Base-by-base conservation (phyloP, 1,139 yeast species). In the Chernovozyma sophiae-reginae region DNA sequence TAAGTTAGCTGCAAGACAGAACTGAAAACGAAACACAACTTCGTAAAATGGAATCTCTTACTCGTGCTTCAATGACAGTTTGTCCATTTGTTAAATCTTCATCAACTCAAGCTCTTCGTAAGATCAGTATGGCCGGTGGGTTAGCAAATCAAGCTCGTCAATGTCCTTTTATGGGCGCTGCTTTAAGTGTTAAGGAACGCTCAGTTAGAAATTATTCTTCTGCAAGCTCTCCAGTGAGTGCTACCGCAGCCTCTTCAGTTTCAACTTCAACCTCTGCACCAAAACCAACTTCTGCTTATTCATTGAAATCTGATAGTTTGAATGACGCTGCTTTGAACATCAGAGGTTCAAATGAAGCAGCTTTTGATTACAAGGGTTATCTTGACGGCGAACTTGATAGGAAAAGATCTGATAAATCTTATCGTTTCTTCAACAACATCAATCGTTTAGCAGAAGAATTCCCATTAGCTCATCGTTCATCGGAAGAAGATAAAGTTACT, bases 371-470 rank as follows among this genome's bases (percentile, higher is more conserved):
- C 60, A 71, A 76, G 35, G 81, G 81, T 2, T 70, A 77, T 49
- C 77, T 85, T 57, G 71, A 71, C 36, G 54, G 60, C 36, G 94
- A 86, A 51, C 67, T 92, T 47, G 61, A 71, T 42, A 77, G 76
- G 55, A 92, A 92, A 67, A 79, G 95, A 59, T 53, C 67, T 35
- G 98, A 94, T 68, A 87, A 86, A 61, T 87, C 97, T 23, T 92
- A 92, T 67, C 83, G 99, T 53, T 90, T 77, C 60, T 92, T 92
- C 74, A 92, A 94, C 76, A 92, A 92, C 71, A 89, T 92, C 68
- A 92, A 92, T 70, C 81, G 99, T 49, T 75, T 92, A 53, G 97
- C 97, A 36, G 72, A 81, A 45, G 96, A 90, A 56, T 92, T 87
- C 56, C 99, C 99, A 31, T 69, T 68, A 52, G 98, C 98, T 31